Percentiles rank a stretch among this genome's conserved stretches.
Conservation (phyloP, 108 stramenopile species). For the Schizochytrium sp. region DNA sequence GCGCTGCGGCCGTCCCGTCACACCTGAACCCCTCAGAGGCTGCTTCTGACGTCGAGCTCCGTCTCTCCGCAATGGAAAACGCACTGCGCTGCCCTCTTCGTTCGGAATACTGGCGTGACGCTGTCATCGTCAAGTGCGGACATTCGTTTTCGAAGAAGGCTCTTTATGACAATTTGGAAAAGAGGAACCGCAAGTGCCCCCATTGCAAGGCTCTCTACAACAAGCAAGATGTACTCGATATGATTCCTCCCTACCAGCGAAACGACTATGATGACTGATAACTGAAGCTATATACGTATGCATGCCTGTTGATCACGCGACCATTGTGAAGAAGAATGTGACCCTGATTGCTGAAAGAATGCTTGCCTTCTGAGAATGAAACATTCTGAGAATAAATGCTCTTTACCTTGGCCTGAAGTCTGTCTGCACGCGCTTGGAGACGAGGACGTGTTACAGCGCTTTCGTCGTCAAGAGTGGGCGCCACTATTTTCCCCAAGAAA, state of each 20-base stretch:
- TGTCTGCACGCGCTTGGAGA: too few relatives aligned
- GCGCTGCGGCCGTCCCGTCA: neutral
- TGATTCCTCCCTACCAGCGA: neutral
- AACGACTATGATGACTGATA: slow-evolving; percentile 12
- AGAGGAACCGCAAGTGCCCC: slow-evolving; percentile 10
- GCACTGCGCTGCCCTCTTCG: neutral
- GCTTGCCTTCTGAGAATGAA: too few relatives aligned
- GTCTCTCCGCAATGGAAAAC: neutral
- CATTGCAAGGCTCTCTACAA: neutral
- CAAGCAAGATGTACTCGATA: neutral
- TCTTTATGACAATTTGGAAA: neutral
- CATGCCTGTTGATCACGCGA: too few relatives aligned
- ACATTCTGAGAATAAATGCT: too few relatives aligned
- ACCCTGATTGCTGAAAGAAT: too few relatives aligned
- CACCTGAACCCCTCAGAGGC: neutral
- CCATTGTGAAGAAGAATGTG: too few relatives aligned
- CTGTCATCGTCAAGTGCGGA: neutral
- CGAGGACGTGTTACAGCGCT: too few relatives aligned
- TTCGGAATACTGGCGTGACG: neutral
- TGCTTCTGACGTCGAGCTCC: neutral
- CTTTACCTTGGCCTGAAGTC: too few relatives aligned
- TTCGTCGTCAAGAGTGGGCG: too few relatives aligned
- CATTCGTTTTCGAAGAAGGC: neutral
- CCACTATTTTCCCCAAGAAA: too few relatives aligned
- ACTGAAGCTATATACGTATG: neutral